Conservation (phyloP, 495 filamentous ascomycete species). For the Trichoderma gamsii region DNA sequence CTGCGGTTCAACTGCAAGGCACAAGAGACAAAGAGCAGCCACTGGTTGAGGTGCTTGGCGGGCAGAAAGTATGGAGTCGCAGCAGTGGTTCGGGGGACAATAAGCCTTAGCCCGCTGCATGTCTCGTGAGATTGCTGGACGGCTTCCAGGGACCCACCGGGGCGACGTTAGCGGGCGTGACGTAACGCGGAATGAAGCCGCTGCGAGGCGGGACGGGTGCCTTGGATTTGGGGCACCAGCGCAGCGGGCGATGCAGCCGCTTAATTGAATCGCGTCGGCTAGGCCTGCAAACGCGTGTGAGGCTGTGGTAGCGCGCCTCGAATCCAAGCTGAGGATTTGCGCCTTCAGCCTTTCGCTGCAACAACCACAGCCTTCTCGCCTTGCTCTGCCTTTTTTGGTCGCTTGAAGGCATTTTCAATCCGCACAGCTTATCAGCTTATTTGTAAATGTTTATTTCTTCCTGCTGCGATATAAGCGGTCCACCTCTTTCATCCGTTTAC, state of each 20-base stretch:
- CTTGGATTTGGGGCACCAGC: neutral
- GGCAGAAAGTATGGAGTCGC: neutral
- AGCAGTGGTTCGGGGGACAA: neutral
- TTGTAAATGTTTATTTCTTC: neutral
- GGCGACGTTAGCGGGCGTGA: neutral
- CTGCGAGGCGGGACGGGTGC: neutral
- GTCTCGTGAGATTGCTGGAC: neutral
- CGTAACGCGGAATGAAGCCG: neutral
- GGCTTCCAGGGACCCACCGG: neutral
- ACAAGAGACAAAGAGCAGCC: neutral
- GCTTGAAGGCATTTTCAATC: neutral
- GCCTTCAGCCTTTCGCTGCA: neutral
- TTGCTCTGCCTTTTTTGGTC: neutral
- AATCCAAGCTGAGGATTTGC: neutral
- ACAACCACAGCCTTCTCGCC: neutral
- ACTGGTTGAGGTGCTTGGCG: neutral
- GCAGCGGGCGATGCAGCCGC: neutral
- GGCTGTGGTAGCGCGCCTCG: neutral
- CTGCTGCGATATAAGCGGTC: neutral
- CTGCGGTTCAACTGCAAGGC: neutral
- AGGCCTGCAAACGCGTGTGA: neutral
- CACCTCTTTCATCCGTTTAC: neutral
- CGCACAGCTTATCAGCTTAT: neutral
- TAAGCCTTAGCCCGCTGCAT: neutral
- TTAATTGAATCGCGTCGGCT: conserved; percentile 9